These are phyloP conservation scores for Nowakowskiella sp. DNA, from an alignment of 192 early-diverging fungal genomes.

Conservation along the genomic window DNA sequence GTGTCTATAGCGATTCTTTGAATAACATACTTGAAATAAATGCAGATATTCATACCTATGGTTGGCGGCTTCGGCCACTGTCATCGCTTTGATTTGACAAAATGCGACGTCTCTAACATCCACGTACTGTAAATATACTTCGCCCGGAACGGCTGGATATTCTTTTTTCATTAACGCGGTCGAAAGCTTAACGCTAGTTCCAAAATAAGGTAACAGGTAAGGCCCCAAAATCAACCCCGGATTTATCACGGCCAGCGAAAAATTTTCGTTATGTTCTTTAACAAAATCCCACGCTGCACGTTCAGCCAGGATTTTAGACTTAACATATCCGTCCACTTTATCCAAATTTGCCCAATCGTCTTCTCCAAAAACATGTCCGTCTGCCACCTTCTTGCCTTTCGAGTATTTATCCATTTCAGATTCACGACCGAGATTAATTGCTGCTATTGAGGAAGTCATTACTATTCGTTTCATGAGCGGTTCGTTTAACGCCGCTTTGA, in stretches of 20 bases:
- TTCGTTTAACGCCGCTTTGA: constrained; percentile 12
- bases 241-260: constrained; percentile 21
- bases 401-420: background rate
- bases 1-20: no score
- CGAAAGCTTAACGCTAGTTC: no score
- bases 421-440: constrained; percentile 3
- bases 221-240: no score
- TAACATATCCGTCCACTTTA: constrained; percentile 13
- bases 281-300: constrained; percentile 30
- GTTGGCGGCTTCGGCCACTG: background rate
- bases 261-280: constrained; percentile 9
- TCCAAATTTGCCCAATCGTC: background rate
- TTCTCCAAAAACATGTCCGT: background rate
- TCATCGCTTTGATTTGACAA: constrained; percentile 2
- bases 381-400: background rate
- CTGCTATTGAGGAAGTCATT: constrained; percentile 35
- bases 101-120: constrained; percentile 4
- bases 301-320: constrained; percentile 27
- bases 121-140: background rate
- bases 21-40: no score
- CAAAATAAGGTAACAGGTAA: no score
- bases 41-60: no score
- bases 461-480: constrained; percentile 30
- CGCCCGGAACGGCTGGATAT: background rate
- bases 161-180: no score